Percentiles rank a stretch among this genome's conserved stretches.
These are phyloP conservation scores for Colletotrichum theobromicola DNA, from an alignment of 2,329 filamentous ascomycete genomes.

Conservation along the genomic window DNA sequence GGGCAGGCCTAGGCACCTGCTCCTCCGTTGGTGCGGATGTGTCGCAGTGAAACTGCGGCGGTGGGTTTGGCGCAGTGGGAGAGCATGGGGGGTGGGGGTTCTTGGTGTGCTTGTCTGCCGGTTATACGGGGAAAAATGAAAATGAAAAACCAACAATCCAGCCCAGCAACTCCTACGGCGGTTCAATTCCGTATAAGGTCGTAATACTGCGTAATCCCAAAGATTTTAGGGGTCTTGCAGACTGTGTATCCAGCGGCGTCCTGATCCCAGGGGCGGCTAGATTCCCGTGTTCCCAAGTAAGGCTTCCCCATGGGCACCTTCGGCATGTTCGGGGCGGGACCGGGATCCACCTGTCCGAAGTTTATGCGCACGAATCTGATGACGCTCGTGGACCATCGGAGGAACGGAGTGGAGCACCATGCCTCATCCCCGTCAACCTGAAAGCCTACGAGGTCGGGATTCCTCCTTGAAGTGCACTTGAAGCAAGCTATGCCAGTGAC, in stretches of 20 bases:
- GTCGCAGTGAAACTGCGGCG: neutral
- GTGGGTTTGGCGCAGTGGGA: neutral
- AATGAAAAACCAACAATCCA: neutral
- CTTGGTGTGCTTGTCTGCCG: neutral
- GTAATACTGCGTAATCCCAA: neutral
- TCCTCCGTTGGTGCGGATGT: constrained; percentile 12
- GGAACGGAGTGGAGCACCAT: neutral
- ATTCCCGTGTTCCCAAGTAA: neutral
- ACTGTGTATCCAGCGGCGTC: neutral
- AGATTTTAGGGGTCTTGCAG: neutral
- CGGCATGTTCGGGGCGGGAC: constrained; percentile 15
- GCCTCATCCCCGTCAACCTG: neutral
- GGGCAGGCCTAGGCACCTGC: neutral
- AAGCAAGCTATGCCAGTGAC: neutral
- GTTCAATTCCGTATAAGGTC: neutral
- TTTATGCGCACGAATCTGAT: constrained; percentile 17
- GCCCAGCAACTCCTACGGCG: neutral
- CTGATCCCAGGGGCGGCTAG: neutral
- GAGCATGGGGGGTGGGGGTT: neutral
- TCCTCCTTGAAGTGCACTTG: neutral
- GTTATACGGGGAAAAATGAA: neutral
- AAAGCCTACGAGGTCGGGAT: neutral
- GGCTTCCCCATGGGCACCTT: neutral
- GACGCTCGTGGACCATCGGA: neutral
- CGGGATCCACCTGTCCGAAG: constrained; percentile 15